phyloP scores from a whole-genome alignment of 2,329 filamentous ascomycete species.

The Ceratocystiopsis sp. region DNA sequence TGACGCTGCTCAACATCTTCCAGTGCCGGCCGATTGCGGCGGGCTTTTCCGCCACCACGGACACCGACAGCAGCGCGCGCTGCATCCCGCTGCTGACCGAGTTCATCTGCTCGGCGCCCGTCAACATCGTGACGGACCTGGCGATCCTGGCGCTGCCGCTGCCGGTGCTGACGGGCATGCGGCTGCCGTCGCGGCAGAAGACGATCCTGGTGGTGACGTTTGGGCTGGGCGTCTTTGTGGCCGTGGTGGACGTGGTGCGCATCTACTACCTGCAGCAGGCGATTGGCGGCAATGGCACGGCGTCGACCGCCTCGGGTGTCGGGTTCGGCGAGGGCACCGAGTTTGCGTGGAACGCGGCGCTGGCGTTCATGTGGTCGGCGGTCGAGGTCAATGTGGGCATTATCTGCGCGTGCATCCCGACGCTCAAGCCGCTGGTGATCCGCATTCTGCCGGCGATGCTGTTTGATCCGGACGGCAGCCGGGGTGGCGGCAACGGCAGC shows the following conservation, averaged over 20 bases:
- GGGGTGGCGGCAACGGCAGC: conserved; percentile 14
- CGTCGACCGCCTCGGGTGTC: conserved; percentile 33
- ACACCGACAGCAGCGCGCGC: too few species aligned
- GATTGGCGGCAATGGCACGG: conserved; percentile 19
- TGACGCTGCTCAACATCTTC: conserved; percentile 40
- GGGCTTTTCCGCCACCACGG: too few species aligned
- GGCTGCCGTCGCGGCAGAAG: conserved; percentile 33
- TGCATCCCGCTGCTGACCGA: conserved; percentile 14
- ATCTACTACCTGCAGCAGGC: too few species aligned
- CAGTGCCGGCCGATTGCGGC: too few species aligned
- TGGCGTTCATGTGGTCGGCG: conserved; percentile 85
- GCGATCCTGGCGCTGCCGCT: conserved; percentile 77
- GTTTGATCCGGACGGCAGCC: conserved; percentile 27
- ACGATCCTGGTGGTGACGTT: conserved; percentile 77
- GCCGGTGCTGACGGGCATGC: conserved; percentile 53
- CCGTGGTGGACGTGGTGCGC: conserved; percentile 15
- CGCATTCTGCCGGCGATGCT: conserved; percentile 40
- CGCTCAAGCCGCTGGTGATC: conserved; percentile 69
- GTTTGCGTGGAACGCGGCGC: conserved; percentile 58
- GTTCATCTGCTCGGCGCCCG: conserved; percentile 16
- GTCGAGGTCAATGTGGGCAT: conserved; percentile 86
- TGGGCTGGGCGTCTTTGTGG: conserved; percentile 70
- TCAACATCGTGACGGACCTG: conserved; percentile 26
- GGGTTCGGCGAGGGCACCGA: conserved; percentile 34
- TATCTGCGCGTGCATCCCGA: conserved; percentile 82